Evolutionary conservation across 2,329 filamentous ascomycete genomes (phyloP).

Genomic region (Fusarium sterilihyphosum): DNA sequence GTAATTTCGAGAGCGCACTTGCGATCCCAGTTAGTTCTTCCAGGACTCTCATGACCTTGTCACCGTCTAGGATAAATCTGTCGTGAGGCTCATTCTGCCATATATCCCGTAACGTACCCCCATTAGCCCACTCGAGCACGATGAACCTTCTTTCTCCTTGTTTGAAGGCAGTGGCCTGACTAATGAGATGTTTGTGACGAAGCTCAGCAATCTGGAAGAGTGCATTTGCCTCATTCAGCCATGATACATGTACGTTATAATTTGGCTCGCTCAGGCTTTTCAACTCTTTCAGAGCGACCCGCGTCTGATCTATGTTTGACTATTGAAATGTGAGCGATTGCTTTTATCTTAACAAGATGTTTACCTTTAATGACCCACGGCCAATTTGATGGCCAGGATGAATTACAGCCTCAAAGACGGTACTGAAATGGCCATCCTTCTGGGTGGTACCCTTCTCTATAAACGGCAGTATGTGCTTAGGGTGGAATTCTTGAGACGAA

Average conservation of each 20-base stretch:
- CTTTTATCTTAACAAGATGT: neutral
- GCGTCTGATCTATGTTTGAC: neutral
- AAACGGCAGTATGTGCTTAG: slow-evolving; percentile 1
- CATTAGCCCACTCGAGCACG: slow-evolving; percentile 28
- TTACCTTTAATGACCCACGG: neutral
- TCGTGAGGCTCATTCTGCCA: neutral
- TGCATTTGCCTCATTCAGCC: slow-evolving; percentile 1
- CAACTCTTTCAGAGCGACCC: slow-evolving; percentile 24
- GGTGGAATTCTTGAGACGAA: neutral
- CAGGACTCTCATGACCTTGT: slow-evolving; percentile 4
- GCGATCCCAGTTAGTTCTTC: slow-evolving; percentile 20
- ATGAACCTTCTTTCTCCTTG: neutral
- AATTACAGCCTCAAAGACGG: slow-evolving; percentile 3
- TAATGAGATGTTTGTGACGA: slow-evolving; percentile 14
- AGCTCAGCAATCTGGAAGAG: slow-evolving; percentile 12
- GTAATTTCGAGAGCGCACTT: slow-evolving; percentile 13
- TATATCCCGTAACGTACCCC: slow-evolving; percentile 21
- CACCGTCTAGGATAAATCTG: neutral
- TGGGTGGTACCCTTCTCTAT: neutral
- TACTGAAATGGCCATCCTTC: slow-evolving; percentile 26
- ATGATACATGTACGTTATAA: neutral
- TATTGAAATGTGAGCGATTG: neutral
- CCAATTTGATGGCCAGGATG: slow-evolving; percentile 6
- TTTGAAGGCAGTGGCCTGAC: slow-evolving; percentile 15
- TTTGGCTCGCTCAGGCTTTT: neutral